Conservation (phyloP, 1,284 basidiomycete species). For the Neotropicomus parvogracilis region DNA sequence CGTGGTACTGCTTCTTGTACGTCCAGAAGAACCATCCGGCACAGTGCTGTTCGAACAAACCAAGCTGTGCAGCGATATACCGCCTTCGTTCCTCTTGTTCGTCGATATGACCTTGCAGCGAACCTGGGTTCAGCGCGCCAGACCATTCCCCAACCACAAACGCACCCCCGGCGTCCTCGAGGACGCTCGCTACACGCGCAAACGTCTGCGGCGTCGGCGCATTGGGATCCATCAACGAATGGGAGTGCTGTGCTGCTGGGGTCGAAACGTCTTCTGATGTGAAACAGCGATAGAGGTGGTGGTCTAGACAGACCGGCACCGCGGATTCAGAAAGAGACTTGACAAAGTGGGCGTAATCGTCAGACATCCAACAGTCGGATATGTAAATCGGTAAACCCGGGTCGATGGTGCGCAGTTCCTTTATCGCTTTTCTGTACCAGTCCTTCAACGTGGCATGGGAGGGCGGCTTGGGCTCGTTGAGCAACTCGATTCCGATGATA, state of each 20-base stretch:
- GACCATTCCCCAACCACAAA: conserved; percentile 86
- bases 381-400: conserved; percentile 66
- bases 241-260: conserved; percentile 57
- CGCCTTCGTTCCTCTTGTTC: conserved; percentile 46
- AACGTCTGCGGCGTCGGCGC: conserved; percentile 42
- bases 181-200: conserved; percentile 40
- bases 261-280: conserved; percentile 58
- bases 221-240: conserved; percentile 40
- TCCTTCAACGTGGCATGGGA: conserved; percentile 47
- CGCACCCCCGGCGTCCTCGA: conserved; percentile 50
- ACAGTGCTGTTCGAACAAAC: conserved; percentile 61
- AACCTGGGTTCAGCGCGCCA: conserved; percentile 70
- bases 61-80: conserved; percentile 67
- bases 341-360: conserved; percentile 62
- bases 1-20: conserved; percentile 68
- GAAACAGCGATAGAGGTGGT: conserved; percentile 87
- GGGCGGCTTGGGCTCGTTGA: conserved; percentile 75
- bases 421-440: conserved; percentile 67
- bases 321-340: conserved; percentile 33
- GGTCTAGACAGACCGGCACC: conserved; percentile 67
- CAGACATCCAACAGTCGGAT: conserved; percentile 75
- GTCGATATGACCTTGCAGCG: conserved; percentile 45
- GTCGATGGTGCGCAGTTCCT: conserved; percentile 52
- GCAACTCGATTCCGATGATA: conserved; percentile 76
- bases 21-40: conserved; percentile 90